Conservation (phyloP, 768 basidiomycete genomes). For the Hypsizygus marmoreus region DNA sequence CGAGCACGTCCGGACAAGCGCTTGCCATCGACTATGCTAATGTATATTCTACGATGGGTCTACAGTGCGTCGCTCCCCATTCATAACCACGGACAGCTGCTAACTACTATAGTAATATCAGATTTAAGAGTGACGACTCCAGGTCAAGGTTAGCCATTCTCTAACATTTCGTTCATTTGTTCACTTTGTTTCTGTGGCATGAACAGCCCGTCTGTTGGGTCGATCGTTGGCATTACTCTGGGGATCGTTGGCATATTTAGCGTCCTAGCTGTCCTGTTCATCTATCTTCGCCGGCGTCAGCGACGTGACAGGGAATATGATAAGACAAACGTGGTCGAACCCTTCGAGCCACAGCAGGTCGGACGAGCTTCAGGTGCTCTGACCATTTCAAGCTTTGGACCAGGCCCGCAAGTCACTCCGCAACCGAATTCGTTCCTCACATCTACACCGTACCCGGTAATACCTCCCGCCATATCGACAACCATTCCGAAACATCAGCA, state of each 20-base stretch:
- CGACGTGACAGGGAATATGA: background rate
- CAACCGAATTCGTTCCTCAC: background rate
- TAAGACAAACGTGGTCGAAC: background rate
- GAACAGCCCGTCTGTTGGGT: slow-evolving; percentile 4
- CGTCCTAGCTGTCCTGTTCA: slow-evolving; percentile 7
- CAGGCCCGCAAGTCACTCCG: background rate
- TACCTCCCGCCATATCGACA: background rate
- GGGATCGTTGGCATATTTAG: slow-evolving; percentile 1
- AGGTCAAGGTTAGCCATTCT: background rate
- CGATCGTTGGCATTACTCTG: slow-evolving; percentile 11
- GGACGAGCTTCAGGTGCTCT: background rate
- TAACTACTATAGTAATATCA: background rate
- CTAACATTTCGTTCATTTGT: background rate
- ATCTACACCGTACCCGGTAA: background rate
- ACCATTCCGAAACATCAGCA: too few species aligned
- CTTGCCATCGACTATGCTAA: slow-evolving; percentile 15
- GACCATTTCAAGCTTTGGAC: slow-evolving; percentile 10
- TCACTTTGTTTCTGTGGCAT: background rate
- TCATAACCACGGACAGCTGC: background rate
- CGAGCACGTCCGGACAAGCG: slow-evolving; percentile 5
- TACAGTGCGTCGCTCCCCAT: slow-evolving; percentile 1
- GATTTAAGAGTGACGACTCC: background rate
- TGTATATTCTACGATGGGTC: slow-evolving; percentile 10
- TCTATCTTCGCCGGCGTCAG: slow-evolving; percentile 9
- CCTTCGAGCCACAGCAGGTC: background rate